Base-by-base conservation (phyloP, 352 stramenopile species). In the Hyaloperonospora brassicae region DNA sequence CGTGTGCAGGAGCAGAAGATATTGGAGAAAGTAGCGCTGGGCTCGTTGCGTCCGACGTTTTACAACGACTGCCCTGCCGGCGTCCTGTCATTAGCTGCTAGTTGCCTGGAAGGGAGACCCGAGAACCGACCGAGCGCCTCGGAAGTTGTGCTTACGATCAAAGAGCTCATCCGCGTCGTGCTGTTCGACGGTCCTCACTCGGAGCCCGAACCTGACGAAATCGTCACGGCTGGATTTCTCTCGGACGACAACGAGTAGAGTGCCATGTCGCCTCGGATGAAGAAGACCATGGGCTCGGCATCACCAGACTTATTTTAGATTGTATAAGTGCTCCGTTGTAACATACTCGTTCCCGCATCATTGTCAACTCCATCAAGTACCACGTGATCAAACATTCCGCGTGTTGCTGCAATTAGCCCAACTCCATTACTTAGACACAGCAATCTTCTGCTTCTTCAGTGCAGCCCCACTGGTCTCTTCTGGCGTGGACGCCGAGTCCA, bases 61-160 rank as follows among this genome's bases (percentile, higher is more conserved):
- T 73, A 74, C 53, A 73, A 77, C 2, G 67, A 77, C 8, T 82
- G 72, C 40, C 72, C 72, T 5, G 55, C 66, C 13, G 61, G 50
- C 39, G 64, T 82, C 10, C 24, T 82, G 5, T 56, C 68, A 13
- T 22, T 82, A 46, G 72, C 72, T 35, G 64, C 71, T 24, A 62
- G 40, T 7, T 82, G 72, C 45, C 61, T 82, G 39, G 66, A 79
- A 57, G 67, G 68, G 5, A 59, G 68, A 34, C 69, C 69, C 43
- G 67, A 69, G 39, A 66, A 73, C 1, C 69, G 72, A 8, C 72
- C 72, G 10, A 78, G 64, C 24, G 67, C 66, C 0, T 52, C 64
- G 0, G 67, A 78, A 35, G 54, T 82, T 43, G 69, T 78, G 43
- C 55, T 70, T 22, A 59, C 66, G 2, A 63, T 75, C 51, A 62